Conservation (phyloP, 495 filamentous ascomycete species). For the Aspergillus heteromorphus region DNA sequence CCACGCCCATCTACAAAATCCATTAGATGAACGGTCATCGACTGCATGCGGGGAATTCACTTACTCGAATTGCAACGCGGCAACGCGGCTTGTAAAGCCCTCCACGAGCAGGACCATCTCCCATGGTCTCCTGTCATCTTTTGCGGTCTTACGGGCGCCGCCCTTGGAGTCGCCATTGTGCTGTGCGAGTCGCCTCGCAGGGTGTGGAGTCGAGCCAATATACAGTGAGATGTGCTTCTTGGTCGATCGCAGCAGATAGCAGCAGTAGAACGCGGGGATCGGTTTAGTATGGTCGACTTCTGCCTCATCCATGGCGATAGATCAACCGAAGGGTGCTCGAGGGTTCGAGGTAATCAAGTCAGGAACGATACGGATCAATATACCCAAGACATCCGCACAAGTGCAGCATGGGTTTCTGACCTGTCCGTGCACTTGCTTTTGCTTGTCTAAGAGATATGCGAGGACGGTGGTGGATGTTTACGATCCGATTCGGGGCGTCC, state of each 20-base stretch:
- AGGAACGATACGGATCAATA: not conserved
- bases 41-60: constrained; percentile 18
- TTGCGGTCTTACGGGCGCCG: constrained; percentile 72
- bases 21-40: not conserved
- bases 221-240: constrained; percentile 62
- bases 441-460: not conserved
- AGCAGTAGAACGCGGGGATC: constrained; percentile 69
- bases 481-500: not conserved
- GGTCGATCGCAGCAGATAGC: constrained; percentile 84
- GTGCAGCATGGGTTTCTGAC: not conserved
- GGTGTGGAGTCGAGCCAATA: constrained; percentile 88
- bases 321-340: not conserved
- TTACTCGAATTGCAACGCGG: constrained; percentile 93
- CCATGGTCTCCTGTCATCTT: constrained; percentile 70
- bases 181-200: constrained; percentile 71
- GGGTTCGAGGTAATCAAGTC: not conserved
- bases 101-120: constrained; percentile 86
- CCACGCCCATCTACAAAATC: constrained; percentile 82
- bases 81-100: constrained; percentile 80
- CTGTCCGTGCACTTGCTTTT: too few relatives aligned
- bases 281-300: constrained; percentile 33
- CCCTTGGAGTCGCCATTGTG: constrained; percentile 81
- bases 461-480: not conserved
- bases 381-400: not conserved
- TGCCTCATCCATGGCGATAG: not conserved